A percentile compares a stretch with the other conserved stretches of the same genome.
phyloP scores from a whole-genome alignment of 495 filamentous ascomycete genomes.

The Xylaria castorea region DNA sequence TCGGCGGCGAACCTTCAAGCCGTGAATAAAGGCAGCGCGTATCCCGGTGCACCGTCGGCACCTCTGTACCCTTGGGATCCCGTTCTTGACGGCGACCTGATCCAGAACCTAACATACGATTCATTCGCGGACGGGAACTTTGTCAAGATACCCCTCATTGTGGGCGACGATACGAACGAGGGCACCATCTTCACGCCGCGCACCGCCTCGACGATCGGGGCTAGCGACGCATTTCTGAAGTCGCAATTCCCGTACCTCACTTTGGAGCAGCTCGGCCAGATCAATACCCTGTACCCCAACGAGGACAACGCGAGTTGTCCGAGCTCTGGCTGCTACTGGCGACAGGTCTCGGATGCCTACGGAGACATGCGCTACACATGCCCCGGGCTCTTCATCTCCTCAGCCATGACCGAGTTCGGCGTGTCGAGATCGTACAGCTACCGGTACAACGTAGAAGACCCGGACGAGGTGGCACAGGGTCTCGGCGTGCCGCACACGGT shows the following conservation, averaged over 20 bases:
- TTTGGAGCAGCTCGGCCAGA: conserved; percentile 55
- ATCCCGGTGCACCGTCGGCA: conserved; percentile 53
- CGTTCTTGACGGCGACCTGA: conserved; percentile 64
- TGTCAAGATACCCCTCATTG: conserved; percentile 72
- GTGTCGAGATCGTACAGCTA: conserved; percentile 63
- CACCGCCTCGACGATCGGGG: conserved; percentile 49
- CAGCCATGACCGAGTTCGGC: conserved; percentile 47
- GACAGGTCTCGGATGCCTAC: conserved; percentile 66
- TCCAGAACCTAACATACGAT: conserved; percentile 64
- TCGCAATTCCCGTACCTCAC: conserved; percentile 69
- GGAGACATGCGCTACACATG: conserved; percentile 80
- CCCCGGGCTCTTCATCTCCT: conserved; percentile 64
- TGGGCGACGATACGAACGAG: conserved; percentile 75
- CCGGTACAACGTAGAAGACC: conserved; percentile 69
- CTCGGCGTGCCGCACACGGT: conserved; percentile 67
- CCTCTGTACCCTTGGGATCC: conserved; percentile 68
- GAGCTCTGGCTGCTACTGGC: conserved; percentile 60
- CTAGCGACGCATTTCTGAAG: conserved; percentile 64
- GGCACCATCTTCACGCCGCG: conserved; percentile 68
- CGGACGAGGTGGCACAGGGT: conserved; percentile 53
- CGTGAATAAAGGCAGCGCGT: conserved; percentile 60
- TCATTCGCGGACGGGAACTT: conserved; percentile 66
- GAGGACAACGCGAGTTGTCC: conserved; percentile 48
- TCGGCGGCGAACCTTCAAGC: conserved; percentile 57
- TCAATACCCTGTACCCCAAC: conserved; percentile 67